Evolutionary conservation across 164 flowering plant genomes (phyloP).

Genomic region (Cinnamomum chago): DNA sequence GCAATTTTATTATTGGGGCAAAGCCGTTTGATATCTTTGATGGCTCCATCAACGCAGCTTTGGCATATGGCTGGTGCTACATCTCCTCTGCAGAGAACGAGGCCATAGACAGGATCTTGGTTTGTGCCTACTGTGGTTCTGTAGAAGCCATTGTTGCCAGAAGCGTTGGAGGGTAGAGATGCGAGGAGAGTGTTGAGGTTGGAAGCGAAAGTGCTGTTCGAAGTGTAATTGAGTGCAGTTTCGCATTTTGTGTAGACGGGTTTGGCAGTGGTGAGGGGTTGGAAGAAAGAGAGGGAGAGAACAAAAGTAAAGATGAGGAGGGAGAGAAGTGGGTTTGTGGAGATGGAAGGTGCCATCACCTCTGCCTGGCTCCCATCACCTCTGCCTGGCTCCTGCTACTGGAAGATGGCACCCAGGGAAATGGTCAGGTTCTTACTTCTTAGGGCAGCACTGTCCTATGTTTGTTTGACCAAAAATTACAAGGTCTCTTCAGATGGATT

Average conservation of each 20-base stretch:
- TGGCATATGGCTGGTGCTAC: conserved; percentile 9
- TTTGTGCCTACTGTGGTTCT: conserved; percentile 5
- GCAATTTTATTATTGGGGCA: conserved; percentile 24
- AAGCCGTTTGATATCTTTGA: not conserved
- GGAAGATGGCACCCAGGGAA: no score
- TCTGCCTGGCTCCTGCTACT: no score
- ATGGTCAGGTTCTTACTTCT: no score
- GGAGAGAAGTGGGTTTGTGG: not conserved
- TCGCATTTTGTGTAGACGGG: not conserved
- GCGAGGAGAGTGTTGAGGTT: conserved; percentile 22
- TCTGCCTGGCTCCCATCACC: no score
- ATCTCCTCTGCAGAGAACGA: conserved; percentile 30
- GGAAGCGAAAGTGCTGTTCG: conserved; percentile 9
- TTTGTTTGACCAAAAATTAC: no score
- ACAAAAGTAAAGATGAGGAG: not conserved
- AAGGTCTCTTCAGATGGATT: no score
- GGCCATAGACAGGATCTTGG: conserved; percentile 4
- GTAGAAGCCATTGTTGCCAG: conserved; percentile 14
- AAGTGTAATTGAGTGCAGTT: not conserved
- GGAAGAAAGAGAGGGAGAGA: not conserved
- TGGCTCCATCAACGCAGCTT: conserved; percentile 14
- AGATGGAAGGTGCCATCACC: no score
- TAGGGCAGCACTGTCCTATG: no score
- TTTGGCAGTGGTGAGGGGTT: not conserved
- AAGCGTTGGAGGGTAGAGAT: conserved; percentile 1